Percentiles rank a stretch among this genome's conserved stretches.
Conservation (phyloP, 139 green algal species). For the Limnomonas spitsbergensis region DNA sequence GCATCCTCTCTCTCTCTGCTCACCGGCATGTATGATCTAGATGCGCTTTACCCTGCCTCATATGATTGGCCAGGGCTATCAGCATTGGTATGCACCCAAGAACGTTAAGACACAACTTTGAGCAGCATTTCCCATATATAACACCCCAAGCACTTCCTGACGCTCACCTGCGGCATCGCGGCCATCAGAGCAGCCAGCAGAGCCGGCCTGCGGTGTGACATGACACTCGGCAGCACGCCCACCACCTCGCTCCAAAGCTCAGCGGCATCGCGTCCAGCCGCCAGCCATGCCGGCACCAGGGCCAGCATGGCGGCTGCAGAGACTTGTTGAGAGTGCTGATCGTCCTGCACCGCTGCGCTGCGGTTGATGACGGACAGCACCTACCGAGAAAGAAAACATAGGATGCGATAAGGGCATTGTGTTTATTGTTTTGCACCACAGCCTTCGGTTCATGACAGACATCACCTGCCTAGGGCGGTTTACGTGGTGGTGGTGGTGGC, state of each 20-base stretch:
- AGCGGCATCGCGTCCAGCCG: slow-evolving; percentile 17
- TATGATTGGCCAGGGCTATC: neutral
- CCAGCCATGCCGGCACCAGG: slow-evolving; percentile 56
- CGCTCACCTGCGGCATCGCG: slow-evolving; percentile 50
- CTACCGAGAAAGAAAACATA: slow-evolving; percentile 22
- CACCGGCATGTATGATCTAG: neutral
- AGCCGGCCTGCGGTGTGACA: slow-evolving; percentile 31
- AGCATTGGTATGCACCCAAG: neutral
- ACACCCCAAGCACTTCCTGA: too few relatives aligned
- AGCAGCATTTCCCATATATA: neutral
- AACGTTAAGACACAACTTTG: neutral
- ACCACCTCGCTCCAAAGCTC: slow-evolving; percentile 45
- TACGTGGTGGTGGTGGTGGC: too few relatives aligned
- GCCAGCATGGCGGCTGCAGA: slow-evolving; percentile 36
- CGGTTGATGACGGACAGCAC: slow-evolving; percentile 54
- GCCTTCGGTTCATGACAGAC: neutral
- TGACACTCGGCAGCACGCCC: slow-evolving; percentile 42
- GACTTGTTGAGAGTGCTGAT: slow-evolving; percentile 49
- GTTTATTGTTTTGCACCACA: neutral
- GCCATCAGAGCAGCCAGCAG: slow-evolving; percentile 50
- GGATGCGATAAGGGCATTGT: neutral
- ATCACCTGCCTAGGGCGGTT: too few relatives aligned
- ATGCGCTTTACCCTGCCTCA: neutral
- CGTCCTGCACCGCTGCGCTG: slow-evolving; percentile 42
- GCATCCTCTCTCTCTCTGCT: neutral